Percentiles rank a stretch among this genome's conserved stretches.
Evolutionary conservation across 2,329 filamentous ascomycete species (phyloP).

Genomic region (Verticillium tricorpus): DNA sequence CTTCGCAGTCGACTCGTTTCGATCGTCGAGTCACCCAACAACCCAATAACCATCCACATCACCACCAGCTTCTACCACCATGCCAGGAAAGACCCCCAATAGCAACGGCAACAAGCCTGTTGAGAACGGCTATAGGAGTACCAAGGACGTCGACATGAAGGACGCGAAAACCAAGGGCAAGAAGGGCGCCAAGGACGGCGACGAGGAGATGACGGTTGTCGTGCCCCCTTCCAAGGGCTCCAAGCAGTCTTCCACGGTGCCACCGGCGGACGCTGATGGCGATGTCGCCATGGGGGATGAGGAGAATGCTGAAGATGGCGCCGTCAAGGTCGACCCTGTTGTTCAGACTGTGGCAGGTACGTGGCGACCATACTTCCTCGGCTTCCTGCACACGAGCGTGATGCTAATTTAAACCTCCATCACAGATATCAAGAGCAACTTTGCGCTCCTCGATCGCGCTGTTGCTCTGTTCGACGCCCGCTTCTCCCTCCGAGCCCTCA

Average conservation of each 20-base stretch:
- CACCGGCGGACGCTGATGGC: slow-evolving; percentile 57
- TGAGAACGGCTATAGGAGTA: slow-evolving; percentile 63
- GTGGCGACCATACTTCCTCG: slow-evolving; percentile 12
- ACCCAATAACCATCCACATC: slow-evolving; percentile 5
- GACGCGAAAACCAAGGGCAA: slow-evolving; percentile 66
- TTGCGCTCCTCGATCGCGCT: slow-evolving; percentile 83
- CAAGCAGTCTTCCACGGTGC: slow-evolving; percentile 51
- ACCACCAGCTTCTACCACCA: slow-evolving; percentile 27
- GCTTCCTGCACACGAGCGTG: neutral
- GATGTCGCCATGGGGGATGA: slow-evolving; percentile 68
- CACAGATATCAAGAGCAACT: slow-evolving; percentile 92
- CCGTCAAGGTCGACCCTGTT: slow-evolving; percentile 56
- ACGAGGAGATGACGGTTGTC: slow-evolving; percentile 78
- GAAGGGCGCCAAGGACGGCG: slow-evolving; percentile 60
- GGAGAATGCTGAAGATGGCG: slow-evolving; percentile 42
- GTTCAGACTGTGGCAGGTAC: slow-evolving; percentile 57
- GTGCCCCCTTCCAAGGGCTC: slow-evolving; percentile 67
- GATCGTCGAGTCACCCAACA: slow-evolving; percentile 1
- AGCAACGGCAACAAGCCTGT: slow-evolving; percentile 66
- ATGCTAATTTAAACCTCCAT: slow-evolving; percentile 14
- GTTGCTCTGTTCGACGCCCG: slow-evolving; percentile 90
- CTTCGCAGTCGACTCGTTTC: neutral
- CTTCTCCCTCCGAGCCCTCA: slow-evolving; percentile 89
- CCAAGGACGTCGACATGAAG: slow-evolving; percentile 68
- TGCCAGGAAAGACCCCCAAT: slow-evolving; percentile 71